Conservation (phyloP, 2,329 filamentous ascomycete genomes). For the Fusarium sp. region DNA sequence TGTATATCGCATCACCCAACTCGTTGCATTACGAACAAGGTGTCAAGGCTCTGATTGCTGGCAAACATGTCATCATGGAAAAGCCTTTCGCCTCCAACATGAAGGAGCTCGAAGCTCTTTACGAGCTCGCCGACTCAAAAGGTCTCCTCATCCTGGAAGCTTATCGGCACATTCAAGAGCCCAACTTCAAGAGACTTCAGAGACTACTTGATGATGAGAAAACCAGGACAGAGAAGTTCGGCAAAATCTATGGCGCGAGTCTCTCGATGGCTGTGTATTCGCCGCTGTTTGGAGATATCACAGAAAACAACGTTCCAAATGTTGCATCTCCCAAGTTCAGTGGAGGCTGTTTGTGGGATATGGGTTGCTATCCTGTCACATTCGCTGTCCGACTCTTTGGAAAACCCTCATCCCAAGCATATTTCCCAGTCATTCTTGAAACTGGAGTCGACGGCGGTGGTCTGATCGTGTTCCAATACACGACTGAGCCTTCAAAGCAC, state of each 20-base stretch:
- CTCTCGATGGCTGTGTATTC: conserved; percentile 35
- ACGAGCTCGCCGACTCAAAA: conserved; percentile 31
- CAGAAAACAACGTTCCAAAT: conserved; percentile 25
- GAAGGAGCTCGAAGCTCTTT: conserved; percentile 22
- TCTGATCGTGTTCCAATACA: conserved; percentile 25
- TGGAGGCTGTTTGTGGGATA: conserved; percentile 35
- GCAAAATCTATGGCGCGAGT: conserved; percentile 25
- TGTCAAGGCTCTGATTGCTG: conserved; percentile 10
- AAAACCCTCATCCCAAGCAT: conserved; percentile 17
- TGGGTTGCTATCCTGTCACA: conserved; percentile 38
- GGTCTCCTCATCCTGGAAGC: conserved; percentile 27
- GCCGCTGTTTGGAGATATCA: conserved; percentile 3
- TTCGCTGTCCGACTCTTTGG: conserved; percentile 32
- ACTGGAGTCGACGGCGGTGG: conserved; percentile 31
- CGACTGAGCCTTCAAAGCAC: conserved; percentile 20
- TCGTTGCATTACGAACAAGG: conserved; percentile 35
- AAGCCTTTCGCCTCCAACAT: conserved; percentile 37
- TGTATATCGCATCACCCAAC: conserved; percentile 39
- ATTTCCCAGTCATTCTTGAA: conserved; percentile 12
- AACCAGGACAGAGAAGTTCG: conserved; percentile 14
- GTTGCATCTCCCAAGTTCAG: conserved; percentile 33
- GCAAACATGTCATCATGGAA: conserved; percentile 36
- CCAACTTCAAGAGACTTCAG: conserved; percentile 35
- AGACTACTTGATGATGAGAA: conserved; percentile 29
- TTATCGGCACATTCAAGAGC: conserved; percentile 38